These are phyloP conservation scores for Pythium myriotylum DNA, from an alignment of 352 stramenopile genomes.

Conservation along the genomic window DNA sequence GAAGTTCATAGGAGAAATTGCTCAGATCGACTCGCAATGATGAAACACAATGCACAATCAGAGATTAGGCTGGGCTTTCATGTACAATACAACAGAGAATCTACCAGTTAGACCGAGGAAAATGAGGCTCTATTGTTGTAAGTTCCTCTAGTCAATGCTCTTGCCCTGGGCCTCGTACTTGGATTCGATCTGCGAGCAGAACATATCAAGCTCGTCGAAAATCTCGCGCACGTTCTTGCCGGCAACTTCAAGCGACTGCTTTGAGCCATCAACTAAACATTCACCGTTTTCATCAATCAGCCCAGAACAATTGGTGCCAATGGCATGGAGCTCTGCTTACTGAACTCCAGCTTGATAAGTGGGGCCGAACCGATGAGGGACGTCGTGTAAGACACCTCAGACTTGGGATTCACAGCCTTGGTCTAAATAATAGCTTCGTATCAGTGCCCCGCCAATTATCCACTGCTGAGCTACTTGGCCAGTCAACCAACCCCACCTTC, in stretches of 20 bases:
- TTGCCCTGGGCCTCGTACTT: conserved; percentile 86
- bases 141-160: conserved; percentile 66
- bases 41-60: neutral
- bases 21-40: conserved; percentile 52
- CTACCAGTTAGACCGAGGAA: conserved; percentile 6
- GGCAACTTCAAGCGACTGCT: conserved; percentile 69
- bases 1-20: conserved; percentile 56
- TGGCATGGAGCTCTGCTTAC: too few species aligned
- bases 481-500: conserved; percentile 45
- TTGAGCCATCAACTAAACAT: conserved; percentile 70
- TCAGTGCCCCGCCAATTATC: too few species aligned
- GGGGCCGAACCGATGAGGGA: conserved; percentile 56
- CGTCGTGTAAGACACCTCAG: conserved; percentile 63
- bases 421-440: conserved; percentile 41
- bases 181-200: conserved; percentile 86
- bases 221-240: conserved; percentile 82
- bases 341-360: conserved; percentile 83
- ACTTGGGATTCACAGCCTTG: conserved; percentile 78
- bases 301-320: too few species aligned
- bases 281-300: neutral
- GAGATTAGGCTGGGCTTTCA: too few species aligned
- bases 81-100: conserved; percentile 3
- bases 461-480: neutral
- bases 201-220: conserved; percentile 83
- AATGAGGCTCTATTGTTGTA: conserved; percentile 1